A percentile compares a stretch with the other conserved stretches of the same genome.
phyloP scores from a whole-genome alignment of 805 yeast genomes.

The Suhomyces pyralidae region DNA sequence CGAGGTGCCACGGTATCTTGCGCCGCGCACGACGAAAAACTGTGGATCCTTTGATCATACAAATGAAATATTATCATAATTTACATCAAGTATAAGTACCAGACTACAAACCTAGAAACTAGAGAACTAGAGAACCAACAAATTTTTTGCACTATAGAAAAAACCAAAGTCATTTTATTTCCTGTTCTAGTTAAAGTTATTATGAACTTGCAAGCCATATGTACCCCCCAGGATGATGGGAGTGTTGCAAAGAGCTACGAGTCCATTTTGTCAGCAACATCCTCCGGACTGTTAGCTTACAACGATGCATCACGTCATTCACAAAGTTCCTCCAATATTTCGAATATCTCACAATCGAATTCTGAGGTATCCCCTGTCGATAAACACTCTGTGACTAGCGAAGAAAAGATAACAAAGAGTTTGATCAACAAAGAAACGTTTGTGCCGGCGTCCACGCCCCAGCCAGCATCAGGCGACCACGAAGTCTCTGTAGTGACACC shows the following conservation, averaged over 20 bases:
- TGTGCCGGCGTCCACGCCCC: constrained; percentile 1
- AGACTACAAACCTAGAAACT: too few relatives aligned
- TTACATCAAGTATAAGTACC: too few relatives aligned
- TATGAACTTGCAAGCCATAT: constrained; percentile 10
- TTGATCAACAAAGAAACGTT: constrained; percentile 4
- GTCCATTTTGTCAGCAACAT: constrained; percentile 1
- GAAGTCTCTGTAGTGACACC: constrained; percentile 37
- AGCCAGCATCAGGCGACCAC: constrained; percentile 6
- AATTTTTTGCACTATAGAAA: too few relatives aligned
- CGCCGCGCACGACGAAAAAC: constrained; percentile 3
- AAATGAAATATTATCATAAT: not conserved
- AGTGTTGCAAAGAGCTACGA: constrained; percentile 2
- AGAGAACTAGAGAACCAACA: too few relatives aligned
- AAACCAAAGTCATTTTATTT: too few relatives aligned
- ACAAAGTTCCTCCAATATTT: not conserved
- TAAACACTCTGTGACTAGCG: not conserved
- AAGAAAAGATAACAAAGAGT: constrained; percentile 1
- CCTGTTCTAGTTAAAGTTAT: too few relatives aligned
- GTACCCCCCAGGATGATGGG: constrained; percentile 7
- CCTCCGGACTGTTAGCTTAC: not conserved
- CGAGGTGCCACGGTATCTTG: not conserved
- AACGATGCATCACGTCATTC: not conserved
- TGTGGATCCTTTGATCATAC: constrained; percentile 1
- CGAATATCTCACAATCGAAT: not conserved
- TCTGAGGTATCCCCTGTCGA: not conserved